Base-by-base conservation (phyloP, 2,329 filamentous ascomycete genomes). In the Trichoderma sp. region DNA sequence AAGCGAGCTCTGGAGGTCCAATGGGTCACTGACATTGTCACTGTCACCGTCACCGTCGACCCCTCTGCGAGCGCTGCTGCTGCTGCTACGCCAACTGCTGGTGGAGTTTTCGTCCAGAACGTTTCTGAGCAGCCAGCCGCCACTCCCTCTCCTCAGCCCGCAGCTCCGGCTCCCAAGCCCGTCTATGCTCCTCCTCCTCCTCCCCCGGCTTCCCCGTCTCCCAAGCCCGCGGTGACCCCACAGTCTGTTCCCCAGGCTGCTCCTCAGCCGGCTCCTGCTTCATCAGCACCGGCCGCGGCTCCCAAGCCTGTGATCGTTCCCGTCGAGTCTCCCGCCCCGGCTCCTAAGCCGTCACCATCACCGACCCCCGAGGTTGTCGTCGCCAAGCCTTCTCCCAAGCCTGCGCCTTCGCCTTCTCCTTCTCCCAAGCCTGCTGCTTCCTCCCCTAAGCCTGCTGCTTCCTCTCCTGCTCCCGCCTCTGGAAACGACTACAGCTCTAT, bases 11-110 rank as follows among this genome's bases (percentile, higher is more conserved):
- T 83, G 73, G 76, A 82, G 73, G 85, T 82, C 34, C 76, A 84
- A 4, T 77, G 79, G 76, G 83, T 86, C 53, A 79, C 81, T 47
- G 82, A 85, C 63, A 62, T 81, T 28, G 81, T 82, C 68, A 84
- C 82, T 69, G 83, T 86, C 73, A 85, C 83, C 28, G 84, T 87
- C 68, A 84, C 82, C 18, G 83, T 76, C 24, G 80, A 77, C 58
- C 51, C 70, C 8, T 65, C 76, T 30, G 65, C 70, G 6, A 53
- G 53, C 36, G 12, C 75, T 65, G 69, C 77, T 24, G 63, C 68
- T 24, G 8, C 51, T 34, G 63, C 68, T 24, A 21, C 51, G 43
- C 69, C 74, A 57, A 70, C 77, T 21, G 73, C 75, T 64, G 75
- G 74, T 71, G 72, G 76, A 57, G 76, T 77, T 70, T 77, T 76